Conservation (phyloP, 352 stramenopile species). For the Pythium vanterpoolii region DNA sequence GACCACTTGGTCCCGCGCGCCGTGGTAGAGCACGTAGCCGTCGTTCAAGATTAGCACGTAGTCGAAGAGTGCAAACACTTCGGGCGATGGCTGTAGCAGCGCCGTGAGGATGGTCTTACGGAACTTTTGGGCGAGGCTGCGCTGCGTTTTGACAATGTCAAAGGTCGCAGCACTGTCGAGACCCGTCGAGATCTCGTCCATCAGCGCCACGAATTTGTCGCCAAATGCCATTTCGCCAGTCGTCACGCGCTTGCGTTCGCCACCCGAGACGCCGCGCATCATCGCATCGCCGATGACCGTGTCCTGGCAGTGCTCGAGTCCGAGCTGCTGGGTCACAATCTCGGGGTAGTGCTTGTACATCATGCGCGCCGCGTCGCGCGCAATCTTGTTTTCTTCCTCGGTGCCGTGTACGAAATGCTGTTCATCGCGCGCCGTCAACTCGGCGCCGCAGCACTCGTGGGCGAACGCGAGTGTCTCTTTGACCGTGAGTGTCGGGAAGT, state of each 20-base stretch:
- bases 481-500: slow-evolving; percentile 28
- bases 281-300: slow-evolving; percentile 64
- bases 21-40: slow-evolving; percentile 41
- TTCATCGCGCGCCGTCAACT: slow-evolving; percentile 25
- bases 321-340: slow-evolving; percentile 33
- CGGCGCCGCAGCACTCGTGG: slow-evolving; percentile 20
- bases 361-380: slow-evolving; percentile 11
- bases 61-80: slow-evolving; percentile 36
- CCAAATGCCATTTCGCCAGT: slow-evolving; percentile 78
- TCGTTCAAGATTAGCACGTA: slow-evolving; percentile 45
- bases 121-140: slow-evolving; percentile 30
- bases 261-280: slow-evolving; percentile 52
- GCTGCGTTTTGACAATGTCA: slow-evolving; percentile 77
- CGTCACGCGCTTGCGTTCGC: slow-evolving; percentile 65
- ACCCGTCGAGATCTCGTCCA: slow-evolving; percentile 91
- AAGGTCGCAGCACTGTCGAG: slow-evolving; percentile 89
- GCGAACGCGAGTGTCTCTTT: slow-evolving; percentile 34
- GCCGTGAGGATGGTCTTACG: slow-evolving; percentile 40
- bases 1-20: slow-evolving; percentile 25
- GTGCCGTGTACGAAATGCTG: slow-evolving; percentile 28
- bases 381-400: slow-evolving; percentile 26
- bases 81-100: slow-evolving; percentile 26
- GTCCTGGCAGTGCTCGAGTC: slow-evolving; percentile 37
- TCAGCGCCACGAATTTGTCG: slow-evolving; percentile 58
- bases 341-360: slow-evolving; percentile 27